Evolutionary conservation across 2,329 filamentous ascomycete genomes (phyloP), one percentile per base, ranked within the genome.

Genomic region (Aspergillus melleus): DNA sequence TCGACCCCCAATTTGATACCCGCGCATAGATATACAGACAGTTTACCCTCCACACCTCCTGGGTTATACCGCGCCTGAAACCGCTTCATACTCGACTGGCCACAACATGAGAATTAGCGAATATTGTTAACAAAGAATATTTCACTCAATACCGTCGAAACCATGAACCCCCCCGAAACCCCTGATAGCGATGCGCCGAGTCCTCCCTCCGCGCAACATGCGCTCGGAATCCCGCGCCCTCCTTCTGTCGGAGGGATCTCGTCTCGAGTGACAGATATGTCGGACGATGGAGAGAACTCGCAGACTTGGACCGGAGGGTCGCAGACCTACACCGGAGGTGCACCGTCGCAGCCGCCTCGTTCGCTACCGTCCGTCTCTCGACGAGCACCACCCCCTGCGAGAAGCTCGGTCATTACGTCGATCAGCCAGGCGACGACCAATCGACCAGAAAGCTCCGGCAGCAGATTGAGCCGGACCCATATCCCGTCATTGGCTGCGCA

Each of bases 401-500:
- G 75, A 55, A 74, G 67, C 55, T 74, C 74, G n/a, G 57, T 72
- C 36, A 64, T 73, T 29, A 77, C 74, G 30, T 77, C 80, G 39
- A 77, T 81, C 54, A 74, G 77, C 57, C 75, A 78, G 14, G 76
- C 76, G 57, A 74, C 80, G 30, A 80, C 36, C 36, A n/a, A 83
- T 74, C 72, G 86, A 76, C 66, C 83, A 83, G 76, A 73, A 52
- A 81, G 78, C 59, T 65, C 89, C 81, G 55, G 83, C 16, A 94
- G 88, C 65, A 83, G 90, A 47, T 83, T 89, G 50, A 92, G 89
- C 72, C 86, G 89, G 70, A 95, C 91, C 47, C 95, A 99, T 81
- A 92, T 96, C 20, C 93, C 95, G 1, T 92, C 90, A 1, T 80
- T 99, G 55, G 89, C 92, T 2, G 92, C 92, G 16, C 90, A 94